A percentile compares a stretch with the other conserved stretches of the same genome.
These are phyloP conservation scores for Melanogaster broomeanus DNA, from an alignment of 768 basidiomycete species.

Conservation along the genomic window DNA sequence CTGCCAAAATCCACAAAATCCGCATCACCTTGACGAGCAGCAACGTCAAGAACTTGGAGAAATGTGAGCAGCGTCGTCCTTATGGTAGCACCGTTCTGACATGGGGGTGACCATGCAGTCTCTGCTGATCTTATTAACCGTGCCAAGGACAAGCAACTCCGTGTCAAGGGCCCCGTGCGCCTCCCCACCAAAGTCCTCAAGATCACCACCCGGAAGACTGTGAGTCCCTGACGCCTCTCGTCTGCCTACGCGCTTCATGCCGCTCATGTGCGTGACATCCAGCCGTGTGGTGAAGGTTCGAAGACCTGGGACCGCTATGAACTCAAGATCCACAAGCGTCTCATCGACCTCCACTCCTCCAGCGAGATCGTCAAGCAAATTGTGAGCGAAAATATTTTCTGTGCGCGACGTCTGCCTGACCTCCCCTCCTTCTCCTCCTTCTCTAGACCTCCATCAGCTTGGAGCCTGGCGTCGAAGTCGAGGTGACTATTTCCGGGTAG, in stretches of 20 bases:
- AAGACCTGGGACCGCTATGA: slow-evolving; percentile 99
- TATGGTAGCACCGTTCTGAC: neutral
- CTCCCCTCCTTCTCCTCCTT: too few species aligned
- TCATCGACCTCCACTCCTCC: slow-evolving; percentile 98
- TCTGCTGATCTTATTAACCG: slow-evolving; percentile 95
- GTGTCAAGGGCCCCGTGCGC: slow-evolving; percentile 97
- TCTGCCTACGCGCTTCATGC: neutral
- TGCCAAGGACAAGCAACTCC: slow-evolving; percentile 99
- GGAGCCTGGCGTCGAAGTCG: slow-evolving; percentile 99
- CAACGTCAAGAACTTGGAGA: slow-evolving; percentile 98
- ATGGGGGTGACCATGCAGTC: slow-evolving; percentile 67
- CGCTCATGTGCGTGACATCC: slow-evolving; percentile 7
- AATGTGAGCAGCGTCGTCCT: slow-evolving; percentile 59
- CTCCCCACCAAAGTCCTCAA: slow-evolving; percentile 98
- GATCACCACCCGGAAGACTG: slow-evolving; percentile 99
- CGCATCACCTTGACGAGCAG: slow-evolving; percentile 97
- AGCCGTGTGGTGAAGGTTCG: slow-evolving; percentile 99
- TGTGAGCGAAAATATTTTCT: slow-evolving; percentile 53
- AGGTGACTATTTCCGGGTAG: slow-evolving; percentile 91
- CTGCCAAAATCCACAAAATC: slow-evolving; percentile 98
- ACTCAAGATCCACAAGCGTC: slow-evolving; percentile 98
- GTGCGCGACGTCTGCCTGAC: slow-evolving; percentile 7
- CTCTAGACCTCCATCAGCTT: slow-evolving; percentile 93
- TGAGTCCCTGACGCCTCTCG: slow-evolving; percentile 39
- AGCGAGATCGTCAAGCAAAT: slow-evolving; percentile 99